A percentile compares a stretch with the other conserved stretches of the same genome.
Conservation (phyloP, 495 filamentous ascomycete species). For the Podospora comata region DNA sequence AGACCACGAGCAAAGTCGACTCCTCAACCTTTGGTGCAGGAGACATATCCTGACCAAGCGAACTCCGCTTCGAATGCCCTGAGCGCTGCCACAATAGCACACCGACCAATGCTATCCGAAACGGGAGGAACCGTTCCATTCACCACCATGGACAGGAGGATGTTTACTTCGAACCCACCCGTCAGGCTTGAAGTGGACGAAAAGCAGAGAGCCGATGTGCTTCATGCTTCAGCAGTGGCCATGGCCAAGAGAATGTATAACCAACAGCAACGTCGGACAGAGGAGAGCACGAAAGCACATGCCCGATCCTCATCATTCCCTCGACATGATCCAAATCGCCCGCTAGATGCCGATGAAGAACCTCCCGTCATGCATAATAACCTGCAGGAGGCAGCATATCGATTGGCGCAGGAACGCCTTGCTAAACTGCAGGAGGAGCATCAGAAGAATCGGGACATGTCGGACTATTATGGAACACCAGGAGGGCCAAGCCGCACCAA, state of each 20-base stretch:
- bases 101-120: conserved; percentile 37
- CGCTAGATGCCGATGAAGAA: conserved; percentile 27
- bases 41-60: conserved; percentile 54
- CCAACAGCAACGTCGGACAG: conserved; percentile 56
- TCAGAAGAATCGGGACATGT: conserved; percentile 52
- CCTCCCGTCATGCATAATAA: conserved; percentile 47
- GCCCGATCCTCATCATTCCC: conserved; percentile 28
- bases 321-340: conserved; percentile 22
- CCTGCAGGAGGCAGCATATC: conserved; percentile 80
- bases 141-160: conserved; percentile 54
- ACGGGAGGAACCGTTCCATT: conserved; percentile 43
- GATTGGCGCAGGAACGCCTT: conserved; percentile 76
- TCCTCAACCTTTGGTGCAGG: conserved; percentile 41
- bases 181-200: conserved; percentile 71
- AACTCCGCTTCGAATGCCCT: conserved; percentile 63
- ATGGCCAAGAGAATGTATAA: conserved; percentile 87
- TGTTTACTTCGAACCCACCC: conserved; percentile 75
- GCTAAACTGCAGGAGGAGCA: conserved; percentile 74
- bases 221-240: conserved; percentile 76
- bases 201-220: conserved; percentile 61
- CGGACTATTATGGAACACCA: conserved; percentile 64
- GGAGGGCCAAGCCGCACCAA: conserved; percentile 41
- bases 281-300: conserved; percentile 44
- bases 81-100: conserved; percentile 61
- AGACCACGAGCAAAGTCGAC: conserved; percentile 65